phyloP scores from a whole-genome alignment of 2,329 filamentous ascomycete genomes.

The Oidium heveae region DNA sequence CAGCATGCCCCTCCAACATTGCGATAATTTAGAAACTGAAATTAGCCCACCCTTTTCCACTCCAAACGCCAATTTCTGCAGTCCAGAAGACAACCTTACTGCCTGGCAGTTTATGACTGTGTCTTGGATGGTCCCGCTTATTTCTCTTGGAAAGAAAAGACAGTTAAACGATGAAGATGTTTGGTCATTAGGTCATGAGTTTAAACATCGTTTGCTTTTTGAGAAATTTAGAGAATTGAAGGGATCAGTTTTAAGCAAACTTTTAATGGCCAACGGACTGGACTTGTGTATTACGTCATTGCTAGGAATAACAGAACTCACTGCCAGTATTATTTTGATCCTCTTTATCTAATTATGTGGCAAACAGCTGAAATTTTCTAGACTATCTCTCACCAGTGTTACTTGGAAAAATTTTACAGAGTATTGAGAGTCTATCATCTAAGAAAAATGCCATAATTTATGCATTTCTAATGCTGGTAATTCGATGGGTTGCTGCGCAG shows the following conservation, averaged over 20 bases:
- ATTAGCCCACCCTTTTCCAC: constrained; percentile 32
- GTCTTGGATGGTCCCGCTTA: constrained; percentile 57
- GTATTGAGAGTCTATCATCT: constrained; percentile 30
- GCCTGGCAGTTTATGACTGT: constrained; percentile 70
- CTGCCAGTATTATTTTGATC: constrained; percentile 19
- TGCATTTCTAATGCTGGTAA: constrained; percentile 32
- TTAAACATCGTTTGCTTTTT: constrained; percentile 56
- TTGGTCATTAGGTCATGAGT: constrained; percentile 57
- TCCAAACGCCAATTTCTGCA: constrained; percentile 35
- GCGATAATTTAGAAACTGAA: constrained; percentile 20
- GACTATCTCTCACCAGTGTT: constrained; percentile 39
- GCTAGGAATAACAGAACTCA: constrained; percentile 37
- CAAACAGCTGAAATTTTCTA: constrained; percentile 8
- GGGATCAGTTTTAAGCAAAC: constrained; percentile 44
- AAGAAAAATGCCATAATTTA: constrained; percentile 36
- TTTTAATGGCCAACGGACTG: constrained; percentile 53
- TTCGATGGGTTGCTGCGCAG: constrained; percentile 37
- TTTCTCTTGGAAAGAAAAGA: constrained; percentile 33
- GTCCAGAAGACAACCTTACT: constrained; percentile 54
- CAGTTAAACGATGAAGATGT: constrained; percentile 59
- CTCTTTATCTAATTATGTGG: neutral
- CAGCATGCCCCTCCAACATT: constrained; percentile 34
- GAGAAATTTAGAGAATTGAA: constrained; percentile 44
- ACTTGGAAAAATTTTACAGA: constrained; percentile 43
- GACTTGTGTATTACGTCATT: constrained; percentile 35